A percentile compares a stretch with the other conserved stretches of the same genome.
These are phyloP conservation scores for Rhizopus microsporus DNA, from an alignment of 371 early-diverging fungal genomes.

Conservation along the genomic window DNA sequence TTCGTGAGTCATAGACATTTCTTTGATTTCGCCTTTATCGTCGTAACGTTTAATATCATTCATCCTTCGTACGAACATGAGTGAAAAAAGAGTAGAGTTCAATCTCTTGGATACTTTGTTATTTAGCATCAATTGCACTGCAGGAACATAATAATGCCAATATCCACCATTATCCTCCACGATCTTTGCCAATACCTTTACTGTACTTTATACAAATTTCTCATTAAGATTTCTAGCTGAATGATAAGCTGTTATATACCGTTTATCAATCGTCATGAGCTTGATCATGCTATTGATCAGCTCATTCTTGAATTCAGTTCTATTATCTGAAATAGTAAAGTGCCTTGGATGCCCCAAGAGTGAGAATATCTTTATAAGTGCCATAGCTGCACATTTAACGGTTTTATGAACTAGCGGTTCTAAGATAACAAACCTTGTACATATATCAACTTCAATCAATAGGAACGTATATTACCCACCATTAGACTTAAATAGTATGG, in stretches of 20 bases:
- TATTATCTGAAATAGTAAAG: slow-evolving; percentile 9
- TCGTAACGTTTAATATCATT: too few relatives aligned
- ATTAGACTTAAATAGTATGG: slow-evolving; percentile 9
- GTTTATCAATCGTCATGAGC: not conserved
- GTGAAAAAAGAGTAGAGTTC: slow-evolving; percentile 6
- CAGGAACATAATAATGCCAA: slow-evolving; percentile 16
- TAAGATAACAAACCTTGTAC: slow-evolving; percentile 17
- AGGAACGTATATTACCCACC: slow-evolving; percentile 1
- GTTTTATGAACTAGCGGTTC: slow-evolving; percentile 17
- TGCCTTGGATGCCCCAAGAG: not conserved
- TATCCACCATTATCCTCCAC: slow-evolving; percentile 3
- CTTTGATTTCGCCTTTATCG: not conserved
- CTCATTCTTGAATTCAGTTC: slow-evolving; percentile 9
- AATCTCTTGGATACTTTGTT: slow-evolving; percentile 7
- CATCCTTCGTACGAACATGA: slow-evolving; percentile 8
- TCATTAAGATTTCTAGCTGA: not conserved
- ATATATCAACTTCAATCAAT: slow-evolving; percentile 15
- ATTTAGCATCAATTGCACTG: slow-evolving; percentile 19
- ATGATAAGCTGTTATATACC: slow-evolving; percentile 5
- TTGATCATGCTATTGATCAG: not conserved
- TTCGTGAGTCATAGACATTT: slow-evolving; percentile 5
- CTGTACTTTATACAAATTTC: not conserved
- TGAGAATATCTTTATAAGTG: slow-evolving; percentile 5
- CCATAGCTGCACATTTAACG: not conserved
- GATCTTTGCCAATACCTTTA: slow-evolving; percentile 5